Percentiles rank a stretch among this genome's conserved stretches.
Evolutionary conservation across 305 asterid species (phyloP).

Genomic region (Caryopteris hybrid): DNA sequence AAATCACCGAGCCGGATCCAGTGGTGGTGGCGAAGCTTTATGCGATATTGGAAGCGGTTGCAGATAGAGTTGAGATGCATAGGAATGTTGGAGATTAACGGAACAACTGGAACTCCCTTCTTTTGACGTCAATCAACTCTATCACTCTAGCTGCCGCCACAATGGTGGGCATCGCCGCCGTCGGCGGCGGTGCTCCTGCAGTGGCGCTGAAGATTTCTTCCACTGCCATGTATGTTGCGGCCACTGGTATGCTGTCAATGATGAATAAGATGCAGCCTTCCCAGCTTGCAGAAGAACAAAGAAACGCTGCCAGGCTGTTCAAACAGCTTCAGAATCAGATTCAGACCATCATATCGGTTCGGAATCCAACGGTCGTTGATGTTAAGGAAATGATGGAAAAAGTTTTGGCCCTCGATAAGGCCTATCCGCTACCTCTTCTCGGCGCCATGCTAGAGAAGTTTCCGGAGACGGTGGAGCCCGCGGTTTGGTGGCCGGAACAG

Average conservation of each 20-base stretch:
- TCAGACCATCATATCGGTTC: conserved; percentile 16
- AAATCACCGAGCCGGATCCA: background rate
- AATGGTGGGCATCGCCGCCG: conserved; percentile 38
- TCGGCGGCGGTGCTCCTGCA: conserved; percentile 15
- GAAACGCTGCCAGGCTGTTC: conserved; percentile 51
- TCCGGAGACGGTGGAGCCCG: conserved; percentile 36
- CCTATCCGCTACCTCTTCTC: conserved; percentile 48
- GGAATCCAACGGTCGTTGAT: conserved; percentile 21
- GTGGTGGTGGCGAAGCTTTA: conserved; percentile 25
- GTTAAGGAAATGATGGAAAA: conserved; percentile 41
- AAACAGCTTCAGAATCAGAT: conserved; percentile 37
- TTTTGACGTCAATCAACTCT: conserved; percentile 32
- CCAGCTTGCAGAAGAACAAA: conserved; percentile 52
- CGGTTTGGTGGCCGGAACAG: conserved; percentile 47
- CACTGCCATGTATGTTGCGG: conserved; percentile 33
- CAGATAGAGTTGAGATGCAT: conserved; percentile 51
- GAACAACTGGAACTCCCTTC: conserved; percentile 38
- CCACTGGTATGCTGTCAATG: conserved; percentile 40
- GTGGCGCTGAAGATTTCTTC: conserved; percentile 32
- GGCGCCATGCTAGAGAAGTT: conserved; percentile 52
- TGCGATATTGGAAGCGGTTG: conserved; percentile 36
- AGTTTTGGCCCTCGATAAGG: conserved; percentile 43
- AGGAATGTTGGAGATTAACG: conserved; percentile 45
- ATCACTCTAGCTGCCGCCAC: conserved; percentile 41
- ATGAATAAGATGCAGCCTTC: conserved; percentile 53